A percentile compares a stretch with the other conserved stretches of the same genome.
Conservation (phyloP, 139 green algal species). For the Closterium sp. region DNA sequence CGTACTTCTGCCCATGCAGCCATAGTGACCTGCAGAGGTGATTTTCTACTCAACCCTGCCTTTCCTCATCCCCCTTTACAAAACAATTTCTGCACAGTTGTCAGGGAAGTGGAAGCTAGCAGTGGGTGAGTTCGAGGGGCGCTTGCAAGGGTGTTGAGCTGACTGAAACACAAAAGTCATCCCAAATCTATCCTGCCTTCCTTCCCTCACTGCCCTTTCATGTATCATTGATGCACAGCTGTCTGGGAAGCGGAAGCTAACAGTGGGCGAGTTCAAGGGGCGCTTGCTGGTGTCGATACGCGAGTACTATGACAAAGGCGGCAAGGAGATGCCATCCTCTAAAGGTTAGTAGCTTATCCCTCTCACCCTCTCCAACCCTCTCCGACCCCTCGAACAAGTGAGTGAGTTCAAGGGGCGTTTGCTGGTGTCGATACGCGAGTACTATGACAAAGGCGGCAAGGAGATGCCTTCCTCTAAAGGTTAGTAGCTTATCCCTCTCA, state of each 20-base stretch:
- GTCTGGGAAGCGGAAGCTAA: background rate
- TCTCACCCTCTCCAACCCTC: no score
- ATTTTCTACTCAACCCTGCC: no score
- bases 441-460: slow-evolving; percentile 5
- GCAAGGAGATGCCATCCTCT: background rate
- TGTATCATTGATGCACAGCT: background rate
- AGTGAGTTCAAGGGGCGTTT: background rate
- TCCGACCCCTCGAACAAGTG: no score
- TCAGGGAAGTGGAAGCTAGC: background rate
- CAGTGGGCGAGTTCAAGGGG: slow-evolving; percentile 40
- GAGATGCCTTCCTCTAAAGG: background rate
- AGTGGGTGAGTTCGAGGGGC: background rate
- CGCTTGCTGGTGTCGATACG: slow-evolving; percentile 31
- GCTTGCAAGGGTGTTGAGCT: background rate
- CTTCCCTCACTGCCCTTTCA: background rate
- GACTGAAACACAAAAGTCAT: background rate
- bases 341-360: no score
- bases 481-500: no score
- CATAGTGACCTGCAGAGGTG: no score
- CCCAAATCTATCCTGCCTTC: background rate
- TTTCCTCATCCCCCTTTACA: background rate
- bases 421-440: slow-evolving; percentile 5
- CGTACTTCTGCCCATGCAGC: no score
- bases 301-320: slow-evolving; percentile 12
- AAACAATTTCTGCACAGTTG: background rate